These are phyloP conservation scores for Limnanthes douglasii DNA, from an alignment of 345 rosid species.

Conservation along the genomic window DNA sequence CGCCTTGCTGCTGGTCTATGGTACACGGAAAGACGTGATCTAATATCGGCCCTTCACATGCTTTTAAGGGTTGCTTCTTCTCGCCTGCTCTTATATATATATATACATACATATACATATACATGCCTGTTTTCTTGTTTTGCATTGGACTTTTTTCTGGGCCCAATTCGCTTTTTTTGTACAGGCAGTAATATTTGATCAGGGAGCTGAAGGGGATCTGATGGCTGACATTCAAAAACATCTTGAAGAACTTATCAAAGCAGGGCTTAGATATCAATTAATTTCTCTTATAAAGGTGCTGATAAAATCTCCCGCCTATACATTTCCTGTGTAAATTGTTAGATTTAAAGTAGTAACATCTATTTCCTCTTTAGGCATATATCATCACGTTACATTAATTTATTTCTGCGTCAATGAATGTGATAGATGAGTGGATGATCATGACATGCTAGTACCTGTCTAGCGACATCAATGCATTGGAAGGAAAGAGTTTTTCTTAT, in stretches of 20 bases:
- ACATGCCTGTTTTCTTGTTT: not conserved
- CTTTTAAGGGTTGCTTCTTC: slow-evolving; percentile 50
- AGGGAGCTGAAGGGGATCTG: slow-evolving; percentile 59
- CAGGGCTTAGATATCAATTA: slow-evolving; percentile 70
- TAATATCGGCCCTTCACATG: slow-evolving; percentile 54
- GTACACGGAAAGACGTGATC: slow-evolving; percentile 89
- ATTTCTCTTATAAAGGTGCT: slow-evolving; percentile 71
- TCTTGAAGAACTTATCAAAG: slow-evolving; percentile 55
- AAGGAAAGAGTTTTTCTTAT: too few relatives aligned
- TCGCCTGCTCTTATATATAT: slow-evolving; percentile 2
- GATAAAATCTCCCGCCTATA: too few relatives aligned
- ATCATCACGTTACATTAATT: too few relatives aligned
- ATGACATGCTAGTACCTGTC: too few relatives aligned
- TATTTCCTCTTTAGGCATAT: too few relatives aligned
- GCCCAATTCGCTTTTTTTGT: slow-evolving; percentile 7
- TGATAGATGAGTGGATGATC: too few relatives aligned
- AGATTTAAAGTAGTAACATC: too few relatives aligned
- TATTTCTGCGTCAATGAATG: too few relatives aligned
- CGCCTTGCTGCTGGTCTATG: slow-evolving; percentile 92
- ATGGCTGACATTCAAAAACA: slow-evolving; percentile 60
- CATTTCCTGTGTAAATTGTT: too few relatives aligned
- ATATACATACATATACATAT: slow-evolving; percentile 3
- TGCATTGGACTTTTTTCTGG: not conserved
- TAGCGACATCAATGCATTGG: too few relatives aligned
- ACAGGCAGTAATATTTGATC: slow-evolving; percentile 91